Evolutionary conservation across 1,284 basidiomycete species (phyloP), one percentile per base, ranked within the genome.

Genomic region (Waitea zeae): DNA sequence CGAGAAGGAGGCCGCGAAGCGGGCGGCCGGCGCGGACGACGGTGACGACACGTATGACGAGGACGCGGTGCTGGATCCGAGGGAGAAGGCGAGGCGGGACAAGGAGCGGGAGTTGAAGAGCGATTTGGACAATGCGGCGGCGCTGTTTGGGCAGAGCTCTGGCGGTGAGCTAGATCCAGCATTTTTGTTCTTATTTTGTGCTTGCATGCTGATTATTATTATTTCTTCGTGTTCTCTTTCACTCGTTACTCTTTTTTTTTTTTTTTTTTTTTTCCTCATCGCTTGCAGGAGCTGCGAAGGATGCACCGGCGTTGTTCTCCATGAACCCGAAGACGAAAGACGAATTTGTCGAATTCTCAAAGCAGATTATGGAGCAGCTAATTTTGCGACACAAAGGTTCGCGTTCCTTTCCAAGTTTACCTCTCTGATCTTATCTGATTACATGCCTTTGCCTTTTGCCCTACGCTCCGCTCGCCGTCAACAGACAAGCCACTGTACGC

Each of bases 271-370:
- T 24, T 20, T 18, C 11, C 24, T 28, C n/a, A 20, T 19, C 24
- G 6, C n/a, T 14, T 11, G 12, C 44, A 80, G 76, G 67, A 72
- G 75, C 11, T 70, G n/a, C n/a, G n/a, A n/a, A n/a, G n/a, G n/a
- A n/a, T n/a, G n/a, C 29, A 6, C 15, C 7, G 11, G 29, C 81
- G 38, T 64, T 87, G 33, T 58, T 86, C 41, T 74, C 71, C 7
- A 69, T 68, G 41, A 68, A 83, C 49, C 86, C 84, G 5, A 75
- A 75, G 38, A 83, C 81, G 36, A 89, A 89, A 54, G 76, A 82
- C 31, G 88, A 93, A 48, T 90, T 90, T 50, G 56, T 73, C 35
- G 56, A 61, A 18, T 61, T 90, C 41, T 84, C 87, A 3, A 52
- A 67, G 35, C 60, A 68, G 36, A 72, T 95, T 46, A 70, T 84